Evolutionary conservation across 441 rosid genomes (phyloP), one percentile per base, ranked within the genome.

Genomic region (Macaranga tanarius): DNA sequence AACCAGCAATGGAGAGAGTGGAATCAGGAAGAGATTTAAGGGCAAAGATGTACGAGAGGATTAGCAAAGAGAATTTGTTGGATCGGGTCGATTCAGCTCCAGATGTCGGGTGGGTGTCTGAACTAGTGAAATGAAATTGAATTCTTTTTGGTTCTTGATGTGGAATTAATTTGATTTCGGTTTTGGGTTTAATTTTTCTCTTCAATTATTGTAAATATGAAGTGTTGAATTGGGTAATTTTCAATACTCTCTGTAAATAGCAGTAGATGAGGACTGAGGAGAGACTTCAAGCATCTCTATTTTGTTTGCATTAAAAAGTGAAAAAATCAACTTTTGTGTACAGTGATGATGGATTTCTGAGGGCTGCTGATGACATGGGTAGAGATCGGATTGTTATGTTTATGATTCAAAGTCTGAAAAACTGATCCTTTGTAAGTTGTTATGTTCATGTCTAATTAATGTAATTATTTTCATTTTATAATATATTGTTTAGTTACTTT

Each of bases 51-150:
- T 87, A 86, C 2, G 93, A 84, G 63, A 88, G 76, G 56, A 82
- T 92, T 17, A 83, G 88, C 59, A 82, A 76, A 61, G 97, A 90
- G 68, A 92, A 89, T 69, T 79, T 84, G 7, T 13, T 86, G 75
- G 81, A 62, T 1, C 78, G 71, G 61, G 65, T 69, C n/a, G 86
- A 72, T 20, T 77, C 81, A 16, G 84, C 73, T 11, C 97, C 92
- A 7, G 95, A 92, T 80, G 84, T 91, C 2, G 90, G 88, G 51
- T 92, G 96, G 98, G 88, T 92, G 10, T 89, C 96, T 34, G 98
- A 91, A 56, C 69, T 92, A 42, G 83, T 92, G 57, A 76, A 85
- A 71, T 86, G 63, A 84, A 38, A 28, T 58, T 55, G 45, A 16
- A 69, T 47, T 63, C 50, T 45, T 45, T 73, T 48, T 63, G 62